Conservation (phyloP, 1,284 basidiomycete species). For the Ustilago esculenta region DNA sequence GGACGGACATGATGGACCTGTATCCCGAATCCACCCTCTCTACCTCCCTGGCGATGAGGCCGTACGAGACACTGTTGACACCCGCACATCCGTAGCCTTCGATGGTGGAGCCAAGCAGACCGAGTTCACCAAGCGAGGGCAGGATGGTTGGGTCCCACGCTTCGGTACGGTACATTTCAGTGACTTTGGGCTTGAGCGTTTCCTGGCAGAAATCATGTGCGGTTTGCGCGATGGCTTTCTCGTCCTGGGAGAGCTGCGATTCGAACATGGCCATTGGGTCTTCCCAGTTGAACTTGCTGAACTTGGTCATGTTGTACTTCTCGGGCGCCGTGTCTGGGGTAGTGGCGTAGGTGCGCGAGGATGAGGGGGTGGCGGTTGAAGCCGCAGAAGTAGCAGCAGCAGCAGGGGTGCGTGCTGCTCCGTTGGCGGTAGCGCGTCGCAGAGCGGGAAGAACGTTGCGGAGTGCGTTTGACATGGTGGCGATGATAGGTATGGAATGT, state of each 20-base stretch:
- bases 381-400: conserved; percentile 5
- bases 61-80: conserved; percentile 89
- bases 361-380: conserved; percentile 1
- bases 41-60: conserved; percentile 90
- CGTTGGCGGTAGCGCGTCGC: conserved; percentile 15
- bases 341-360: conserved; percentile 27
- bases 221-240: conserved; percentile 85
- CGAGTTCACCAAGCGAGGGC: conserved; percentile 90
- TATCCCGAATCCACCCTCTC: conserved; percentile 96
- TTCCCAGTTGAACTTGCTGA: conserved; percentile 77
- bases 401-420: conserved; percentile 4
- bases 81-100: conserved; percentile 94
- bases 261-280: conserved; percentile 61
- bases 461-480: conserved; percentile 44
- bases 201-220: conserved; percentile 87
- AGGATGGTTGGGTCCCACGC: conserved; percentile 80
- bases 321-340: conserved; percentile 39
- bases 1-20: conserved; percentile 92
- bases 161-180: conserved; percentile 88
- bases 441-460: conserved; percentile 31
- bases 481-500: conserved; percentile 1
- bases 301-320: conserved; percentile 63
- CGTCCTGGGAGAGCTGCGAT: conserved; percentile 81
- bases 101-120: conserved; percentile 90
- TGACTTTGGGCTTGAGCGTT: conserved; percentile 81